Conservation (phyloP, 371 early-diverging fungal species). For the Mortierella sp. region DNA sequence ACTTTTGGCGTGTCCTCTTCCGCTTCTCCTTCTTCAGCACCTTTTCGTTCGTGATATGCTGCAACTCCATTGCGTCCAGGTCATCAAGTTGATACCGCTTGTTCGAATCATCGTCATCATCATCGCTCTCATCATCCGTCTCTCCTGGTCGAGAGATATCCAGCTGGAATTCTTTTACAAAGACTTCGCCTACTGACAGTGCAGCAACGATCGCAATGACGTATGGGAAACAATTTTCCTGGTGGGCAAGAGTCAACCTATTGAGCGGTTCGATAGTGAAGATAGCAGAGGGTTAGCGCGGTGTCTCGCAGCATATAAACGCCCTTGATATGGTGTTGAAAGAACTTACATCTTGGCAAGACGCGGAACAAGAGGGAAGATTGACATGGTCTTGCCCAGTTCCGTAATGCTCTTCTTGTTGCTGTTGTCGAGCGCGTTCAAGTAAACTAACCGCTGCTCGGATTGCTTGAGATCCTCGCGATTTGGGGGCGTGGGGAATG, state of each 20-base stretch:
- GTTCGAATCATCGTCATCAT: constrained; percentile 55
- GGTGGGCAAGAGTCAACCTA: constrained; percentile 87
- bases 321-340: too few species aligned
- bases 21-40: constrained; percentile 63
- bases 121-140: constrained; percentile 56
- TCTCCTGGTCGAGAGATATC: constrained; percentile 60
- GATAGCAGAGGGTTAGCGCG: too few species aligned
- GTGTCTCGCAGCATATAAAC: too few species aligned
- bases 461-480: constrained; percentile 73
- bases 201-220: constrained; percentile 92
- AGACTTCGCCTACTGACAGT: constrained; percentile 93
- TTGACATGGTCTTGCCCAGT: constrained; percentile 89
- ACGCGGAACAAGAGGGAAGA: constrained; percentile 95
- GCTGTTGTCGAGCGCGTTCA: constrained; percentile 78
- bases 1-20: constrained; percentile 61
- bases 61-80: constrained; percentile 54
- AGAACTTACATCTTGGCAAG: constrained; percentile 88
- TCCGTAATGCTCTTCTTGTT: constrained; percentile 81
- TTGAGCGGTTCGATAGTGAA: not conserved
- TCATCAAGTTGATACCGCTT: constrained; percentile 32
- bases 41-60: constrained; percentile 58
- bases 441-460: constrained; percentile 75
- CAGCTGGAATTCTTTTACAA: constrained; percentile 77
- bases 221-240: constrained; percentile 84
- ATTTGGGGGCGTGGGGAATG: constrained; percentile 93